Base-by-base conservation (phyloP, 2,329 filamentous ascomycete genomes). In the Hypoxylon sp. region DNA sequence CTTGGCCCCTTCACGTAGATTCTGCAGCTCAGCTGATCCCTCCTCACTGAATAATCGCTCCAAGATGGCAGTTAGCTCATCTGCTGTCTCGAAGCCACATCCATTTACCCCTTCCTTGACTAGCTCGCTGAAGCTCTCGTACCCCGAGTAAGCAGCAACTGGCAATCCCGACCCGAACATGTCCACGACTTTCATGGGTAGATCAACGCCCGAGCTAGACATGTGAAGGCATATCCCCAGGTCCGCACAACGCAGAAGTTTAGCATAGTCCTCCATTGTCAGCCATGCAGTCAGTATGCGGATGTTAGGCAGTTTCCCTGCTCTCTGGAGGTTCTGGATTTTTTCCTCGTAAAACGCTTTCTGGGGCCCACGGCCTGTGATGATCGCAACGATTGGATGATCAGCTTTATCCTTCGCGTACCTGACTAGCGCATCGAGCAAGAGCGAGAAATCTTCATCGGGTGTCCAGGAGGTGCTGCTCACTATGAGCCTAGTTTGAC, bases 111-210 rank as follows among this genome's bases (percentile, higher is more conserved):
- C 92, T 75, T 98, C 95, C 58, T 88, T 91, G 27, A 99, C 92
- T n/a, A 99, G 83, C 82, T 99, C 96, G 2, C 88, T 85, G 86
- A 97, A 97, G 69, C 95, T 95, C 77, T 95, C 90, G 77, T 97
- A 99, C 1, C 88, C 87, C 27, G 88, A 89, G 86, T 96, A 98
- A 3, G 94, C 95, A 0, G 91, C 90, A 0, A 99, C 96, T 0
- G 96, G 96, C 30, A 99, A 83, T 0, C 95, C 96, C 0, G 95
- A 92, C 2, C 96, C 96, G 79, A 99, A 98, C 95, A 99, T 98
- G 79, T 99, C 96, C 13, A 99, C 95, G 0, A 99, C 94, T 82
- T 99, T 99, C 96, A 99, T 99, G 0, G 96, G 96, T 20, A 99
- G 84, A 80, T 99, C 96, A 0, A 99, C 94, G 1, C 96, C 96